A percentile compares a stretch with the other conserved stretches of the same genome.
Evolutionary conservation across 2,329 filamentous ascomycete genomes (phyloP).

Genomic region (Exophiala dermatitidis): DNA sequence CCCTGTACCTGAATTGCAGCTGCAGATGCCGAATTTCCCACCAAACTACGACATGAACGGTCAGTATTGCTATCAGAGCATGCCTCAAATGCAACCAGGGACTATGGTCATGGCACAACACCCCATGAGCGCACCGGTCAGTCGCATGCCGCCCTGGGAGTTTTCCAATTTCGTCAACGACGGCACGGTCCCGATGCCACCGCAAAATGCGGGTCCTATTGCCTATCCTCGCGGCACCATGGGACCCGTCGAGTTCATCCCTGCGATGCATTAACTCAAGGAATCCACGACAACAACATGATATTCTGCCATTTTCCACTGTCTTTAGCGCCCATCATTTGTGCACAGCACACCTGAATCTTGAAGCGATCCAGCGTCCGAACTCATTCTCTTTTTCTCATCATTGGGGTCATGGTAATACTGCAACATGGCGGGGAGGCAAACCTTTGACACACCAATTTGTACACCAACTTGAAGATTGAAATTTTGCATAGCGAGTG

Average conservation of each 20-base stretch:
- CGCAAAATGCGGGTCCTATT: constrained; percentile 25
- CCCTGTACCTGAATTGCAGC: constrained; percentile 20
- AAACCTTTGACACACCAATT: constrained; percentile 19
- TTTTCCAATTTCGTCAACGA: constrained; percentile 31
- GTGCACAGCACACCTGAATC: constrained; percentile 12
- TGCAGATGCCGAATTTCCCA: constrained; percentile 21
- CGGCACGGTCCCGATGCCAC: constrained; percentile 28
- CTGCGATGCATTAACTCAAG: constrained; percentile 18
- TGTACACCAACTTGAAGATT: constrained; percentile 23
- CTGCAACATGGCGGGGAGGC: constrained; percentile 3
- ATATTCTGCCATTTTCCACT: constrained; percentile 19
- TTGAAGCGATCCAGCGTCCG: constrained; percentile 1
- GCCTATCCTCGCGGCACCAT: constrained; percentile 20
- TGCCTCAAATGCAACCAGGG: constrained; percentile 17
- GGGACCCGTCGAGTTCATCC: constrained; percentile 17
- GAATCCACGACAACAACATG: constrained; percentile 11
- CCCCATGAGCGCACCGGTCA: constrained; percentile 30
- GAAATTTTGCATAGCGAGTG: constrained; percentile 20
- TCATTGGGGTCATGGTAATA: constrained; percentile 8
- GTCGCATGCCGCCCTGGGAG: constrained; percentile 34
- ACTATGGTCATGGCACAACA: constrained; percentile 18
- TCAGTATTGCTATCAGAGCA: constrained; percentile 18
- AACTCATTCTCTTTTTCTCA: constrained; percentile 4
- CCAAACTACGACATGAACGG: constrained; percentile 17
- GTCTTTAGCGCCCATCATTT: constrained; percentile 17